Evolutionary conservation across 2,329 filamentous ascomycete species (phyloP).

Genomic region (Curvularia hawaiiensis): DNA sequence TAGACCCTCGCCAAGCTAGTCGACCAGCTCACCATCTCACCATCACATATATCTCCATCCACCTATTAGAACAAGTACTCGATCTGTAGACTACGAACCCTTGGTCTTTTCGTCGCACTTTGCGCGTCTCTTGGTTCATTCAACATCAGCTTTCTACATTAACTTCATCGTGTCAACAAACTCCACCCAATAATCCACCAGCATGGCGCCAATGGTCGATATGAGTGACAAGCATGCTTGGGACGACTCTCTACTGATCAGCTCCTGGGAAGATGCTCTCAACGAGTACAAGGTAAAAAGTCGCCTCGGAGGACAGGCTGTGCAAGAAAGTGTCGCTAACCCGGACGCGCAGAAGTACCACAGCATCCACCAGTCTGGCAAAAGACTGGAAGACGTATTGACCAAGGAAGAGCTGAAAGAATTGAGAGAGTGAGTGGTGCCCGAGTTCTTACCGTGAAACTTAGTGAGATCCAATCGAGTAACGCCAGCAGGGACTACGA

Average conservation of each 20-base stretch:
- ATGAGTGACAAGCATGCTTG: slow-evolving; percentile 42
- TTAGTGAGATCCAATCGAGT: slow-evolving; percentile 10
- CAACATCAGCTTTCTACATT: neutral
- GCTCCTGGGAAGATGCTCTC: slow-evolving; percentile 45
- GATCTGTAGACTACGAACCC: neutral
- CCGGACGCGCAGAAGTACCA: slow-evolving; percentile 43
- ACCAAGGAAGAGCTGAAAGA: slow-evolving; percentile 39
- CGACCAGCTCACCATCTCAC: slow-evolving; percentile 5
- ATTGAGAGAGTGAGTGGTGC: slow-evolving; percentile 33
- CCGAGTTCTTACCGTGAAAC: too few species aligned
- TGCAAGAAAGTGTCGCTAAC: slow-evolving; percentile 11
- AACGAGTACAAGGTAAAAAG: slow-evolving; percentile 43
- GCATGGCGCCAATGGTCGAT: slow-evolving; percentile 34
- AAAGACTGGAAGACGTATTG: slow-evolving; percentile 44
- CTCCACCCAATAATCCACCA: neutral
- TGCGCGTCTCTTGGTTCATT: neutral
- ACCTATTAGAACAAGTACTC: neutral
- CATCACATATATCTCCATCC: neutral
- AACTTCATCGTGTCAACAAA: neutral
- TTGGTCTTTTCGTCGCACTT: neutral
- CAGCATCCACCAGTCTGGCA: slow-evolving; percentile 44
- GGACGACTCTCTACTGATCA: slow-evolving; percentile 46
- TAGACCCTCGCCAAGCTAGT: slow-evolving; percentile 24
- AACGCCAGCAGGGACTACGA: slow-evolving; percentile 38
- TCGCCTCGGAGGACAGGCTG: neutral